Evolutionary conservation across 2,329 filamentous ascomycete genomes (phyloP).

Genomic region (Venturia asperata): DNA sequence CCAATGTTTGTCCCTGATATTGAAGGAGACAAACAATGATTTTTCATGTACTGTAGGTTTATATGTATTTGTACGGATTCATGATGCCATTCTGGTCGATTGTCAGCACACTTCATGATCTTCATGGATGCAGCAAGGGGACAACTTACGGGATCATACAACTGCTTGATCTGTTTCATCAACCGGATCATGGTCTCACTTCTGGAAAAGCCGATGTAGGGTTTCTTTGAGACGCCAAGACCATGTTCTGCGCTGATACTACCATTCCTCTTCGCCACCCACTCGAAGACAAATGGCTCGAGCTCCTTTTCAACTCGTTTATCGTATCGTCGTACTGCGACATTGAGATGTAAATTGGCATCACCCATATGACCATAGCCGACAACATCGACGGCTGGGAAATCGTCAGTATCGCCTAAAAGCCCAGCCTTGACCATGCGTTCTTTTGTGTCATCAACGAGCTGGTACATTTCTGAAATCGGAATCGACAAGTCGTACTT

Average conservation of each 20-base stretch:
- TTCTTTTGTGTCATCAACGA: slow-evolving; percentile 78
- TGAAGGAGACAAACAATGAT: not conserved
- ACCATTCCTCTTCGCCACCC: slow-evolving; percentile 79
- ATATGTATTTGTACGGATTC: slow-evolving; percentile 97
- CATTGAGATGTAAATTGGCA: slow-evolving; percentile 88
- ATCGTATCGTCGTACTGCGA: slow-evolving; percentile 75
- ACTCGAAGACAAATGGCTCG: slow-evolving; percentile 96
- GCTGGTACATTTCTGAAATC: slow-evolving; percentile 72
- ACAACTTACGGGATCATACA: slow-evolving; percentile 81
- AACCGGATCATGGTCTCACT: slow-evolving; percentile 77
- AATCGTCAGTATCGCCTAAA: slow-evolving; percentile 61
- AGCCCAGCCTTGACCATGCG: slow-evolving; percentile 68
- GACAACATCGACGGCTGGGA: slow-evolving; percentile 80
- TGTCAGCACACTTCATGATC: slow-evolving; percentile 22
- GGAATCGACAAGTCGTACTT: slow-evolving; percentile 98
- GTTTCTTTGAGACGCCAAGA: slow-evolving; percentile 89
- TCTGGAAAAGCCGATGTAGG: slow-evolving; percentile 87
- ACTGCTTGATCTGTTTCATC: slow-evolving; percentile 91
- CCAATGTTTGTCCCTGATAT: not conserved
- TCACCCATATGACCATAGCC: slow-evolving; percentile 99
- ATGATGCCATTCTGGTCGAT: slow-evolving; percentile 78
- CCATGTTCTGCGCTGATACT: slow-evolving; percentile 98
- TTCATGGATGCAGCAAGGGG: slow-evolving; percentile 17
- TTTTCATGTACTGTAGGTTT: slow-evolving; percentile 15
- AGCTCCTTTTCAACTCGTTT: slow-evolving; percentile 78